Conservation (phyloP, 2,329 filamentous ascomycete species). For the Biscogniauxia sp. region DNA sequence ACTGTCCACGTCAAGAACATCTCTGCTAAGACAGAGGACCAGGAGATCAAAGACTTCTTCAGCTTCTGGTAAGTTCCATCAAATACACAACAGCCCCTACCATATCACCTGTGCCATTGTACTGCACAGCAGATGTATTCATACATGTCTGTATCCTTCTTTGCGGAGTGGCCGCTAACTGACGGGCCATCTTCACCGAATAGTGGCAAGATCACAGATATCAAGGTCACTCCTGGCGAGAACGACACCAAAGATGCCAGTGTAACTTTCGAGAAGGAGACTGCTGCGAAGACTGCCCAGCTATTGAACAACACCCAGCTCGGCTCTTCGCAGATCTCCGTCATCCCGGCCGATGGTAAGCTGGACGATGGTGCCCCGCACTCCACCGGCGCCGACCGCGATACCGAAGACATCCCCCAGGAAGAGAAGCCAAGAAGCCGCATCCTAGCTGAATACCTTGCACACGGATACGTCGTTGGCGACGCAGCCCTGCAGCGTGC, state of each 20-base stretch:
- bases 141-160: background rate
- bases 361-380: slow-evolving; percentile 58
- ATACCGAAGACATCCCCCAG: slow-evolving; percentile 74
- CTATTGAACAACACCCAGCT: slow-evolving; percentile 97
- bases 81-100: too few relatives aligned
- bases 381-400: slow-evolving; percentile 53
- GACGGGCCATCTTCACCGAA: slow-evolving; percentile 1
- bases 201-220: slow-evolving; percentile 85
- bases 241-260: slow-evolving; percentile 76
- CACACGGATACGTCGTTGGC: slow-evolving; percentile 85
- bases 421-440: slow-evolving; percentile 95
- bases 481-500: slow-evolving; percentile 74
- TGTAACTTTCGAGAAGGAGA: slow-evolving; percentile 96
- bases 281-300: slow-evolving; percentile 93
- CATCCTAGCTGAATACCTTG: slow-evolving; percentile 94
- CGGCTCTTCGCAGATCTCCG: slow-evolving; percentile 77
- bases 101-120: too few relatives aligned
- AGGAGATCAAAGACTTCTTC: slow-evolving; percentile 96
- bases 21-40: slow-evolving; percentile 74
- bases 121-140: too few relatives aligned
- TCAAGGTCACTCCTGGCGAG: slow-evolving; percentile 67
- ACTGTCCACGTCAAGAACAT: slow-evolving; percentile 92
- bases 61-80: slow-evolving; percentile 78
- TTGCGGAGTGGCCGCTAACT: background rate
- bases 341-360: slow-evolving; percentile 66